Evolutionary conservation across 75 land plant genomes (phyloP), one percentile per base, ranked within the genome.

Genomic region (Cryptomeria japonica): DNA sequence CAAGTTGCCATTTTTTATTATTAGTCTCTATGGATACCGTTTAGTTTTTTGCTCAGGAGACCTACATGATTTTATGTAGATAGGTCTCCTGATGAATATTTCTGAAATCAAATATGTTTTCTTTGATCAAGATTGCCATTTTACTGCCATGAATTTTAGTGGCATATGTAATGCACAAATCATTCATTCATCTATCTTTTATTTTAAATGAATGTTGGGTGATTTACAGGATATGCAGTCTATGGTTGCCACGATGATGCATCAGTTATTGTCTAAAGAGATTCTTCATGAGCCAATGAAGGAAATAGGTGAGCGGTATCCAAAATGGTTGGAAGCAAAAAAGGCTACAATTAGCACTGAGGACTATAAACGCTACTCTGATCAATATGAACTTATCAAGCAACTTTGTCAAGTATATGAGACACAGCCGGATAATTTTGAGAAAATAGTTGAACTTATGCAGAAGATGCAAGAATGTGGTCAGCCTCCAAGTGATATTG

Each of bases 401-500:
- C 88, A 95, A 61, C 93, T 98, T 32, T 97, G 95, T 87, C 86
- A 89, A 64, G 99, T 98, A 1, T 98, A 98, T 92, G 99, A 98
- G 76, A 87, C 86, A 49, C 95, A 98, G 14, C 95, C 99, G 31
- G 87, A 86, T 68, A 96, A 98, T 89, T 98, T 96, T 88, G 87
- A 89, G 49, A 94, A 91, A 89, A 92, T 98, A 55, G 94, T 98
- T 51, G 99, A 98, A 38, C 93, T 98, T 85, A 98, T 98, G 99
- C 99, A 98, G 92, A 94, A 93, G 76, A 96, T 98, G 98, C 99
- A 98, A 91, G 96, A 95, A 53, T 98, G 99, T 90, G 99, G 99
- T n/a, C 99, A 98, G 79, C 99, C 99, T 53, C 99, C 99, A 3
- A 91, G 87, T 88, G 99, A 98, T 87, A 94, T 98, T 86, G 97